Conservation (phyloP, 2,329 filamentous ascomycete species). For the Colletotrichum lentis region DNA sequence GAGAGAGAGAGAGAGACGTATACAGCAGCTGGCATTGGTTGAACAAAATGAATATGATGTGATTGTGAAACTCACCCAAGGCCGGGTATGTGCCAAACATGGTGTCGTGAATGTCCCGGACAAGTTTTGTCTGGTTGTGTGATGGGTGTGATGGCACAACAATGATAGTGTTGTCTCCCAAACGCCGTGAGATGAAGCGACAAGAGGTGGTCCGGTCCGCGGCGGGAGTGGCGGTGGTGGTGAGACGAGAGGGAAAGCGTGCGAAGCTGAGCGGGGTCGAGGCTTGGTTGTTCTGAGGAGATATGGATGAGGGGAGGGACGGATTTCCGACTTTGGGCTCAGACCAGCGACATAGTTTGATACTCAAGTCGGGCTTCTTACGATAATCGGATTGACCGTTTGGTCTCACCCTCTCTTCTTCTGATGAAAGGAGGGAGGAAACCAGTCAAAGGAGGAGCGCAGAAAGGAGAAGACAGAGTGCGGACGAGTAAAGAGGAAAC, state of each 20-base stretch:
- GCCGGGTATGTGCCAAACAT: conserved; percentile 57
- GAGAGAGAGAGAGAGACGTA: too few relatives aligned
- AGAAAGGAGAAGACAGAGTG: background rate
- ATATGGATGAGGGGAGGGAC: conserved; percentile 11
- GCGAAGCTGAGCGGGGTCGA: conserved; percentile 31
- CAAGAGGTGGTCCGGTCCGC: conserved; percentile 6
- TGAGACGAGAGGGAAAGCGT: background rate
- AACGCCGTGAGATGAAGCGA: conserved; percentile 13
- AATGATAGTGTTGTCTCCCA: background rate
- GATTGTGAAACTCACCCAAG: conserved; percentile 49
- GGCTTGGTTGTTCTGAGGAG: conserved; percentile 11
- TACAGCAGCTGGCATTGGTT: background rate
- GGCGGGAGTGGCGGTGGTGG: conserved; percentile 26
- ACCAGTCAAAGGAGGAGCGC: background rate
- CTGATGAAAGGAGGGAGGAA: background rate
- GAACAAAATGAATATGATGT: conserved; percentile 7
- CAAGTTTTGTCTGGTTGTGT: conserved; percentile 12
- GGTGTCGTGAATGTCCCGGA: conserved; percentile 36
- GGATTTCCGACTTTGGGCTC: background rate
- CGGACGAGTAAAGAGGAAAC: conserved; percentile 19
- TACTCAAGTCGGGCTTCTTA: background rate
- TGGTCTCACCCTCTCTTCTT: background rate
- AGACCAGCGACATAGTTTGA: background rate
- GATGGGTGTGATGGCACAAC: conserved; percentile 15
- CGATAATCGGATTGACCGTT: background rate